Evolutionary conservation across 2,329 filamentous ascomycete species (phyloP), one percentile per base, ranked within the genome.

Genomic region (Westerdykella sp.): DNA sequence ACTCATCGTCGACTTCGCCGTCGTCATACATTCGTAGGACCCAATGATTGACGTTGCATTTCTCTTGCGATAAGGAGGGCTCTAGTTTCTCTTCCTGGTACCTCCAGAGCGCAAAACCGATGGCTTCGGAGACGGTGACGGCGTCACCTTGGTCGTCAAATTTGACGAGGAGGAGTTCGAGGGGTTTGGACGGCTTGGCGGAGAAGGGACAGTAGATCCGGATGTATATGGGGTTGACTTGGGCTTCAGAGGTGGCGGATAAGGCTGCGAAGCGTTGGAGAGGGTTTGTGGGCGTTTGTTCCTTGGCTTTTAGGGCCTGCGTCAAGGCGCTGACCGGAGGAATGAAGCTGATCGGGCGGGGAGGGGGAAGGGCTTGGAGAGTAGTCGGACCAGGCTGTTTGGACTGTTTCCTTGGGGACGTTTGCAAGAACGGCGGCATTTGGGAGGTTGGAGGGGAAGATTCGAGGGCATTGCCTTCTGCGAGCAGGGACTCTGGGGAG

Each of bases 1-100:
- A 93, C 58, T 93, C 87, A 51, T 88, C 85, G 53, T 94, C 87
- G 1, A 91, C 82, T 58, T 93, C 87, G 39, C 85, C 87, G 43
- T 87, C 85, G 59, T 93, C 80, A 7, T 90, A 85, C 81, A 94
- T 89, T 34, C 86, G 78, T 43, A 94, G 69, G 18, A 82, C 87
- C 84, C 85, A 93, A 72, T 81, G 81, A 58, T 91, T 91, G 54
- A 90, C 83, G 54, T 87, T 87, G 41, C 81, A 72, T 58, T 87
- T 86, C 40, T 82, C 78, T 2, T 70, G 62, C 0, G 80, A 71
- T 9, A 93, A 70, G 1, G 76, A 62, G 3, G 87, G 87, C 50
- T 88, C 79, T 22, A 81, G 71, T 53, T 85, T 85, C 60, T 90
- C 85, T 55, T 90, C 83, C 38, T 80, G 79, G 61, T 91, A 93